phyloP scores from a whole-genome alignment of 768 basidiomycete species.

The Tulasnella sp. region DNA sequence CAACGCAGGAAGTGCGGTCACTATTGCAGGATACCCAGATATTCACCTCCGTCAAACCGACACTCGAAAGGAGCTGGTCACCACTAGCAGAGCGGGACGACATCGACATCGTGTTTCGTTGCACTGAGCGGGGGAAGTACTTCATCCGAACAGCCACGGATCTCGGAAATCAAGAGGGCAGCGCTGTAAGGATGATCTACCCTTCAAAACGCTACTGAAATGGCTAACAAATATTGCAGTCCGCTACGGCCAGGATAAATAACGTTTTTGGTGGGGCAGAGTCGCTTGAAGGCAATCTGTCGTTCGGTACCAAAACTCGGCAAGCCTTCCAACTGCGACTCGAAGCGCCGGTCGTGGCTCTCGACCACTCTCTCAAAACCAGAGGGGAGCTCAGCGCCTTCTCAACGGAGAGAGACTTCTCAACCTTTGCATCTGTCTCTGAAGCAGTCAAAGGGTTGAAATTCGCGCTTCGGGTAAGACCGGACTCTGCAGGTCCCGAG shows the following conservation, averaged over 20 bases:
- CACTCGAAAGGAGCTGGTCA: constrained; percentile 55
- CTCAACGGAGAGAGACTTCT: constrained; percentile 73
- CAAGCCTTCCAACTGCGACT: constrained; percentile 72
- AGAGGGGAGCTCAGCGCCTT: constrained; percentile 68
- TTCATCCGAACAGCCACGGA: constrained; percentile 83
- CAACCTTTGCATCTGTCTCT: constrained; percentile 66
- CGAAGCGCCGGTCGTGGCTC: constrained; percentile 52
- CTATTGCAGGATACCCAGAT: constrained; percentile 70
- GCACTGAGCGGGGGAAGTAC: constrained; percentile 66
- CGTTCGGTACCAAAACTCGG: constrained; percentile 82
- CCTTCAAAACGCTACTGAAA: background rate
- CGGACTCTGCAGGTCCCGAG: constrained; percentile 33
- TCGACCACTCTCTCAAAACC: constrained; percentile 49
- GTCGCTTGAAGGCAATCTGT: constrained; percentile 72
- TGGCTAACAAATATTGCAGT: constrained; percentile 41
- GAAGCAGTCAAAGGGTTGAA: constrained; percentile 62
- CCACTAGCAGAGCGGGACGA: constrained; percentile 54
- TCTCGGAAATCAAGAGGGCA: constrained; percentile 89
- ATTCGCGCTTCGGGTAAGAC: constrained; percentile 72
- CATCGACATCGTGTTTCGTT: constrained; percentile 73
- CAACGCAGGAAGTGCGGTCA: constrained; percentile 62
- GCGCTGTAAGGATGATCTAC: constrained; percentile 58
- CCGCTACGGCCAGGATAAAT: constrained; percentile 70
- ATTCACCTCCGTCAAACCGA: constrained; percentile 62
- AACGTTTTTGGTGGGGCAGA: constrained; percentile 94